Conservation (phyloP, 2,329 filamentous ascomycete genomes). For the Juglanconis juglandina region DNA sequence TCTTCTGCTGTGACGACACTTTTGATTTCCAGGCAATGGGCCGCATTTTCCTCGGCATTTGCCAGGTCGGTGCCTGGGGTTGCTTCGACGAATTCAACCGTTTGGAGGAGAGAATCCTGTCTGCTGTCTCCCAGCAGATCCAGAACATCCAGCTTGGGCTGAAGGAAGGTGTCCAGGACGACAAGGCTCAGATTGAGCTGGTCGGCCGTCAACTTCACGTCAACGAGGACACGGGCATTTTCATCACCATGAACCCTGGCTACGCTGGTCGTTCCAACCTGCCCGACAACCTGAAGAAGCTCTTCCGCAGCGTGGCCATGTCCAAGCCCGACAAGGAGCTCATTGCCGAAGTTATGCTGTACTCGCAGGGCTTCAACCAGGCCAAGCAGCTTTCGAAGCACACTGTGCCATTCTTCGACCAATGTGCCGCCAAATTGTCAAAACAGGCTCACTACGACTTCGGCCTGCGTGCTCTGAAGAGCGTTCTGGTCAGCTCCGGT, state of each 20-base stretch:
- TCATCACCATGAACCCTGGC: constrained; percentile 99
- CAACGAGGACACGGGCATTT: constrained; percentile 92
- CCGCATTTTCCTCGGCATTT: constrained; percentile 97
- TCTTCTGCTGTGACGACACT: constrained; percentile 99
- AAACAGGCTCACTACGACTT: constrained; percentile 99
- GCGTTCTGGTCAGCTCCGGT: constrained; percentile 95
- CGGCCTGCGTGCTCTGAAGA: constrained; percentile 94
- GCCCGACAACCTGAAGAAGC: constrained; percentile 98
- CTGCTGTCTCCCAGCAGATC: constrained; percentile 97
- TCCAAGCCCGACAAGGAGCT: constrained; percentile 99
- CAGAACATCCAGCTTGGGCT: constrained; percentile 98
- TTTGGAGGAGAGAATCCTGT: constrained; percentile 94
- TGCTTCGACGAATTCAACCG: constrained; percentile 99
- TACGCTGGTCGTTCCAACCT: constrained; percentile 97
- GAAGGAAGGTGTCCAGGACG: constrained; percentile 76
- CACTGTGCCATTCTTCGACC: constrained; percentile 97
- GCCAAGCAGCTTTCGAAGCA: constrained; percentile 92
- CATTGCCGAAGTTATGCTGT: constrained; percentile 99
- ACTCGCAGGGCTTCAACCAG: constrained; percentile 97
- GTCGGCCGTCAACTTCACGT: constrained; percentile 87
- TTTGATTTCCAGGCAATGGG: constrained; percentile 99
- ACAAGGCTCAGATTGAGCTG: constrained; percentile 86
- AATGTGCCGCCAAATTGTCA: constrained; percentile 74
- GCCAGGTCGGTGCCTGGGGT: constrained; percentile 97
- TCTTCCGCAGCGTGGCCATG: constrained; percentile 99